phyloP scores from a whole-genome alignment of 1,284 basidiomycete genomes.

The Dichomitus squalens region DNA sequence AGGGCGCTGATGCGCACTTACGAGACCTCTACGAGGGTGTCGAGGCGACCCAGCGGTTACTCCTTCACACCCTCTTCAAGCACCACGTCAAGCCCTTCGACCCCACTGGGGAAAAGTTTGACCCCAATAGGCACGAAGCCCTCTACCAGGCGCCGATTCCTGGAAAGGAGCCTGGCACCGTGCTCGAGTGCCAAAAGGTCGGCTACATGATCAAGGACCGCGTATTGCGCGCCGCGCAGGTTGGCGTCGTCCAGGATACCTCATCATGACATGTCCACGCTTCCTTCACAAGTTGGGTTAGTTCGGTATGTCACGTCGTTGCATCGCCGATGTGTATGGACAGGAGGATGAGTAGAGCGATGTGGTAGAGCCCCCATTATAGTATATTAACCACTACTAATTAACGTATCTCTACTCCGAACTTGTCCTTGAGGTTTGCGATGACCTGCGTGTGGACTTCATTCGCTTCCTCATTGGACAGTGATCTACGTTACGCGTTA shows the following conservation, averaged over 20 bases:
- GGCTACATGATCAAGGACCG: conserved; percentile 94
- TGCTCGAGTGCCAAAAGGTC: conserved; percentile 90
- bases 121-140: conserved; percentile 95
- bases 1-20: conserved; percentile 63
- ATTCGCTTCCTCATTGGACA: conserved; percentile 92
- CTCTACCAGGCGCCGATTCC: conserved; percentile 93
- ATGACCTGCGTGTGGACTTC: conserved; percentile 66
- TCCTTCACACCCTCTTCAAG: conserved; percentile 89
- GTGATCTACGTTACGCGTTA: conserved; percentile 53
- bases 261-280: conserved; percentile 40
- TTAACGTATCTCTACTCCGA: conserved; percentile 79
- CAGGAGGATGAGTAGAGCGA: conserved; percentile 12
- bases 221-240: conserved; percentile 92
- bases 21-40: conserved; percentile 84
- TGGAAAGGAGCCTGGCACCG: conserved; percentile 86
- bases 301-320: not conserved
- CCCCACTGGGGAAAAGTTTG: conserved; percentile 90
- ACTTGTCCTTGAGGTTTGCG: conserved; percentile 53
- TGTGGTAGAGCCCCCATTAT: conserved; percentile 28
- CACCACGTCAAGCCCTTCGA: conserved; percentile 93
- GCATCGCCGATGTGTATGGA: conserved; percentile 1
- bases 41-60: conserved; percentile 87
- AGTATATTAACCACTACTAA: conserved; percentile 34
- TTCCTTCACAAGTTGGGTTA: not conserved
- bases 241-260: conserved; percentile 86